These are phyloP conservation scores for Eremothecium sinecaudum DNA, from an alignment of 1,139 yeast genomes.

Conservation along the genomic window DNA sequence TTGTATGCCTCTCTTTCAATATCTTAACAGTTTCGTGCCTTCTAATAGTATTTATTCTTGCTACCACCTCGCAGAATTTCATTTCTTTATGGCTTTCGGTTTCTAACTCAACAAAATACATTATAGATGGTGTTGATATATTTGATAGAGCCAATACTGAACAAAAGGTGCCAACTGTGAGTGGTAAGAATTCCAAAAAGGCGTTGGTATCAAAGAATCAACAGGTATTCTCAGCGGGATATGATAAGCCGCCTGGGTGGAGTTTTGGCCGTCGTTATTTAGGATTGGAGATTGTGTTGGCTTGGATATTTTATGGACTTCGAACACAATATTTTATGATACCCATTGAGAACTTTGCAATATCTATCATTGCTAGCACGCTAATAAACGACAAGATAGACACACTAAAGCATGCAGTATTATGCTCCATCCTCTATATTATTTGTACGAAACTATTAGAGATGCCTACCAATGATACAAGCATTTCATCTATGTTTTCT, in stretches of 20 bases:
- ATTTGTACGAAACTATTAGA: background rate
- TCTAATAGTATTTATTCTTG: conserved; percentile 20
- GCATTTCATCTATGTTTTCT: too few relatives aligned
- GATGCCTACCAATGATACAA: too few relatives aligned
- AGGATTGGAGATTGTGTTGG: conserved; percentile 15
- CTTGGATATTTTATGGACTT: conserved; percentile 17
- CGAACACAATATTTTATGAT: conserved; percentile 19
- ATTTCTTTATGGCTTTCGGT: too few relatives aligned
- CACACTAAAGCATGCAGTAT: conserved; percentile 23
- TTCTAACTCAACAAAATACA: too few relatives aligned
- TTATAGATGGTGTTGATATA: too few relatives aligned
- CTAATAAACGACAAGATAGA: conserved; percentile 27
- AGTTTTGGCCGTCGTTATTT: too few relatives aligned
- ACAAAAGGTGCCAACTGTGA: too few relatives aligned
- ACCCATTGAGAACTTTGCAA: conserved; percentile 24
- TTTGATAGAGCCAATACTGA: too few relatives aligned
- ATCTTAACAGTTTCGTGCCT: conserved; percentile 22
- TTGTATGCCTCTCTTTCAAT: conserved; percentile 27
- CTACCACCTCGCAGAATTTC: conserved; percentile 22
- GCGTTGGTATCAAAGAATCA: too few relatives aligned
- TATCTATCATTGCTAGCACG: conserved; percentile 26
- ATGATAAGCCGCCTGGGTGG: too few relatives aligned
- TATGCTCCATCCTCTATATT: conserved; percentile 24
- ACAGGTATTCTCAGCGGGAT: too few relatives aligned
- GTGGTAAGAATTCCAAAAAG: too few relatives aligned